A percentile compares a stretch with the other conserved stretches of the same genome.
Evolutionary conservation across 1,284 basidiomycete species (phyloP).

Genomic region (Ceratobasidium sp.): DNA sequence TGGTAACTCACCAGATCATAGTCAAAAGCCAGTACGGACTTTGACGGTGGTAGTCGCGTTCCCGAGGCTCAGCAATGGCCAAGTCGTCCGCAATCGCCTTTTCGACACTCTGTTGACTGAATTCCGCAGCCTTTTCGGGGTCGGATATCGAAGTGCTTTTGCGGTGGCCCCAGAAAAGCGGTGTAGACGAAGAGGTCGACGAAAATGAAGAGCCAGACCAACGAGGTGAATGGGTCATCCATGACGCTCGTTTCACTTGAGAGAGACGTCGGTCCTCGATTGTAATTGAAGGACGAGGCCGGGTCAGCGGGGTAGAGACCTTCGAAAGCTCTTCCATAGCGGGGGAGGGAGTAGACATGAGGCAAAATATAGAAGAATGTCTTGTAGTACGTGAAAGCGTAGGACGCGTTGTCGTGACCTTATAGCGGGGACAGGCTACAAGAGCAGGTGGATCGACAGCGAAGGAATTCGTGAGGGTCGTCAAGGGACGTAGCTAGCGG

Average conservation of each 20-base stretch:
- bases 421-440: slow-evolving; percentile 2
- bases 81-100: slow-evolving; percentile 37
- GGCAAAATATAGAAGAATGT: background rate
- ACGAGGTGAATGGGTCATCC: slow-evolving; percentile 34
- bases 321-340: slow-evolving; percentile 31
- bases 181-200: slow-evolving; percentile 22
- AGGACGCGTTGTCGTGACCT: slow-evolving; percentile 5
- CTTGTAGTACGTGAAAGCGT: slow-evolving; percentile 14
- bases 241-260: slow-evolving; percentile 37
- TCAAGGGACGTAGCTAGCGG: slow-evolving; percentile 1
- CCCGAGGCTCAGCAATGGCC: slow-evolving; percentile 23
- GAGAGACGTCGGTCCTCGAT: slow-evolving; percentile 25
- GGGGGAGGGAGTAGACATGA: slow-evolving; percentile 14
- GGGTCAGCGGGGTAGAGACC: slow-evolving; percentile 16
- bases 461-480: slow-evolving; percentile 40
- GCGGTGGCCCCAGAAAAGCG: slow-evolving; percentile 23
- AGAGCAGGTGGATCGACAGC: background rate
- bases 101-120: slow-evolving; percentile 40
- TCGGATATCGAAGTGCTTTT: slow-evolving; percentile 32
- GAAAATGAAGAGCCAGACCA: slow-evolving; percentile 42
- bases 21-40: slow-evolving; percentile 34
- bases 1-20: slow-evolving; percentile 28
- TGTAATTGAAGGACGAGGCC: background rate
- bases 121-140: slow-evolving; percentile 39
- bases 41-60: slow-evolving; percentile 44